Evolutionary conservation across 306 rosid species (phyloP).

Genomic region (Corylus americana): DNA sequence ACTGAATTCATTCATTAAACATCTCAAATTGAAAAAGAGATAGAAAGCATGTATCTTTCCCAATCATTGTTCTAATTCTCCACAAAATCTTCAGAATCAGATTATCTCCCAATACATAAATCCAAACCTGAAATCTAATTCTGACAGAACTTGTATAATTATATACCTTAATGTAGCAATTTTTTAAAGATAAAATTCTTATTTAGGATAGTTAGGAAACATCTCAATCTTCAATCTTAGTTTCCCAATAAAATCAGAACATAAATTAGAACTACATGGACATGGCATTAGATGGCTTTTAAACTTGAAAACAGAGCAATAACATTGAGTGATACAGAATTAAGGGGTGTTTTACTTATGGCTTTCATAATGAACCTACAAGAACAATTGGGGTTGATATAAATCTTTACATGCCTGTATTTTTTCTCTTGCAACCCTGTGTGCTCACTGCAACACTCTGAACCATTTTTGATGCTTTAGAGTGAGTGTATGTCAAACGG

Average conservation of each 20-base stretch:
- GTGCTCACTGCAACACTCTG: constrained; percentile 35
- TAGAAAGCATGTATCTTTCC: background rate
- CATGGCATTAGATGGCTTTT: constrained; percentile 2
- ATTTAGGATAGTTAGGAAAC: background rate
- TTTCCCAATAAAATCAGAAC: background rate
- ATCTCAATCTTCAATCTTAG: background rate
- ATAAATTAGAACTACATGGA: background rate
- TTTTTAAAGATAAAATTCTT: background rate
- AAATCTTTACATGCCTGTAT: constrained; percentile 54
- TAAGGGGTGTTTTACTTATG: background rate
- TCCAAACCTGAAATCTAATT: background rate
- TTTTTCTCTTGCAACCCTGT: constrained; percentile 61
- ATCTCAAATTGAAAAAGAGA: background rate
- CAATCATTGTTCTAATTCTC: background rate
- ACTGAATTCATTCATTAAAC: background rate
- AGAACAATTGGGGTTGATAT: background rate
- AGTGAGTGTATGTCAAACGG: constrained; percentile 57
- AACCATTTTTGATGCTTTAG: constrained; percentile 32
- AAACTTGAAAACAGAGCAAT: constrained; percentile 6
- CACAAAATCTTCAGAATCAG: background rate
- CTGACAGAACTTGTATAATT: background rate
- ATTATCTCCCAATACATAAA: background rate
- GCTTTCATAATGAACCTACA: background rate
- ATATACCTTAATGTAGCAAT: background rate
- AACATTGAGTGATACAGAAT: background rate